Evolutionary conservation across 176 grass and related monocot genomes (phyloP).

Genomic region (Alloteropsis semialata): DNA sequence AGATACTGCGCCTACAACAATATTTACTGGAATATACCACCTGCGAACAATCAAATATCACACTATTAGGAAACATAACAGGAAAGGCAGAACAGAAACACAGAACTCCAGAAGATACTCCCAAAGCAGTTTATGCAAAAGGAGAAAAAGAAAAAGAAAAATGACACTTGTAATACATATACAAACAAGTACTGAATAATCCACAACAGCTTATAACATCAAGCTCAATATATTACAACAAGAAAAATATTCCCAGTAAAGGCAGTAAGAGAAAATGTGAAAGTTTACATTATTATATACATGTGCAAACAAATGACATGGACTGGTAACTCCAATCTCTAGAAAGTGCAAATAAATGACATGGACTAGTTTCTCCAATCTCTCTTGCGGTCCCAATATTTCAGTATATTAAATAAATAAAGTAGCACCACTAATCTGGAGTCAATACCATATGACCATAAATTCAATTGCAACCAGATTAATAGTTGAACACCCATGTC

Average conservation of each 20-base stretch:
- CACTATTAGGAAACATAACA: neutral
- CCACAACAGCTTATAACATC: neutral
- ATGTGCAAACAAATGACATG: neutral
- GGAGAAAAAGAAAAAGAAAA: neutral
- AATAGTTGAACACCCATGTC: neutral
- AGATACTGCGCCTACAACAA: conserved; percentile 63
- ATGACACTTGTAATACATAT: neutral
- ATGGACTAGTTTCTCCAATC: neutral
- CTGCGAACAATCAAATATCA: conserved; percentile 45
- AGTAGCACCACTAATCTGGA: neutral
- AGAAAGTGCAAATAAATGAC: conserved; percentile 7
- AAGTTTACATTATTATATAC: neutral
- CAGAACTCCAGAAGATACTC: neutral
- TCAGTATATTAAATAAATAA: conserved; percentile 8
- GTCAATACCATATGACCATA: neutral
- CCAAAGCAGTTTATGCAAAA: neutral
- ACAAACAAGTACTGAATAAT: neutral
- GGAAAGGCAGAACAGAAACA: neutral
- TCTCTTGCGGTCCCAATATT: neutral
- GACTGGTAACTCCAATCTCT: neutral
- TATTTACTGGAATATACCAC: conserved; percentile 99
- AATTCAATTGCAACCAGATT: neutral
- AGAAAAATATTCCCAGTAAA: neutral
- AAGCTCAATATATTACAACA: neutral
- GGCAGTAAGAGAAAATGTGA: neutral